These are phyloP conservation scores for Mariannaea elegans DNA, from an alignment of 2,329 filamentous ascomycete species.

Conservation along the genomic window DNA sequence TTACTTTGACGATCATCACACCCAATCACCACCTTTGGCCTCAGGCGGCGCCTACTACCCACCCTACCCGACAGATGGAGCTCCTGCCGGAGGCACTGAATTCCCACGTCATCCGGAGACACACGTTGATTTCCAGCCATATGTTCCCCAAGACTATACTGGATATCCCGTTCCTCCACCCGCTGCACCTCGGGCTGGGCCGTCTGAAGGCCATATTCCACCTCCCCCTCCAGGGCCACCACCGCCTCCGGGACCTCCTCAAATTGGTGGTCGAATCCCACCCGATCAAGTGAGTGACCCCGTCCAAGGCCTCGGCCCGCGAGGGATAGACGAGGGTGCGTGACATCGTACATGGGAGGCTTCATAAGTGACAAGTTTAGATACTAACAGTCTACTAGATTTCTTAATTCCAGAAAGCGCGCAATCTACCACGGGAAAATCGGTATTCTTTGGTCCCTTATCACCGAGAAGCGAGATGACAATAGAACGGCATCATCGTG, in stretches of 20 bases:
- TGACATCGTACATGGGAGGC: constrained; percentile 42
- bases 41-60: constrained; percentile 62
- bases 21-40: constrained; percentile 58
- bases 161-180: constrained; percentile 52
- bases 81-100: constrained; percentile 34
- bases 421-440: constrained; percentile 43
- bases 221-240: constrained; percentile 43
- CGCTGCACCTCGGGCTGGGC: constrained; percentile 27
- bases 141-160: constrained; percentile 54
- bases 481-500: constrained; percentile 51
- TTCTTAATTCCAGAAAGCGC: constrained; percentile 38
- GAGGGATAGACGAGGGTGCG: constrained; percentile 50
- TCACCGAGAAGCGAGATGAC: constrained; percentile 60
- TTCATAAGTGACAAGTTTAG: constrained; percentile 9
- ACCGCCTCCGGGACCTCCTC: constrained; percentile 47
- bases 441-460: constrained; percentile 58
- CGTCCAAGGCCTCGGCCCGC: constrained; percentile 40
- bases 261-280: constrained; percentile 44
- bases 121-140: constrained; percentile 49
- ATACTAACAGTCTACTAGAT: constrained; percentile 42
- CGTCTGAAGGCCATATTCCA: constrained; percentile 10
- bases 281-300: constrained; percentile 57
- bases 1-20: constrained; percentile 49
- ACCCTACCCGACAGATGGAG: constrained; percentile 48
- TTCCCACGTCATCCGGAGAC: constrained; percentile 50